Conservation (phyloP, 2,329 filamentous ascomycete species). For the Tolypocladium tundrense region DNA sequence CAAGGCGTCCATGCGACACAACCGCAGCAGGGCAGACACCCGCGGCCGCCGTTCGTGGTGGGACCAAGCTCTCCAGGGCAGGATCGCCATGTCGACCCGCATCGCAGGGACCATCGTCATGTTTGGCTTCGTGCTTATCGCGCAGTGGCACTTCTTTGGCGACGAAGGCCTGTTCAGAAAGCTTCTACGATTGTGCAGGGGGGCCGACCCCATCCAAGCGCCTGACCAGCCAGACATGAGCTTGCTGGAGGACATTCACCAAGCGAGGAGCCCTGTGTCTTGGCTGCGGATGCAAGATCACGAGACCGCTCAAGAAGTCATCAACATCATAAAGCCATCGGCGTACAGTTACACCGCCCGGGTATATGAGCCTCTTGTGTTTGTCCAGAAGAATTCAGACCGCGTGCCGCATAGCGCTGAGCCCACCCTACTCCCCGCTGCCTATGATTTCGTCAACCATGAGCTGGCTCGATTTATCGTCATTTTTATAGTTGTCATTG, state of each 20-base stretch:
- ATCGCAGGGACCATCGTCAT: constrained; percentile 67
- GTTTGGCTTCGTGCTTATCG: constrained; percentile 59
- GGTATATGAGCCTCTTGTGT: constrained; percentile 65
- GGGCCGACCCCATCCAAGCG: constrained; percentile 4
- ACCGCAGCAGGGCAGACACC: constrained; percentile 14
- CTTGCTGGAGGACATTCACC: constrained; percentile 53
- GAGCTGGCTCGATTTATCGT: constrained; percentile 50
- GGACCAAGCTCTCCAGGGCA: constrained; percentile 52
- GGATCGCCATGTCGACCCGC: constrained; percentile 57
- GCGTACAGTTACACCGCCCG: constrained; percentile 62
- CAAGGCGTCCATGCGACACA: constrained; percentile 37
- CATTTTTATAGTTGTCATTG: constrained; percentile 51
- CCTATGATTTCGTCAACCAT: constrained; percentile 57
- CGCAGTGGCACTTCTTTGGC: constrained; percentile 71
- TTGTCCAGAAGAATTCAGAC: constrained; percentile 60
- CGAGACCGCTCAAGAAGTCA: constrained; percentile 66
- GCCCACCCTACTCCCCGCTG: constrained; percentile 23
- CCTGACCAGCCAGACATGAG: constrained; percentile 24
- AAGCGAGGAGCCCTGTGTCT: constrained; percentile 63
- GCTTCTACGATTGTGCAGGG: constrained; percentile 13
- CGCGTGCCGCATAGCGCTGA: constrained; percentile 42
- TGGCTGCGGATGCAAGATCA: constrained; percentile 73
- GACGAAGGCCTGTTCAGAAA: constrained; percentile 33
- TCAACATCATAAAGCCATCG: constrained; percentile 62
- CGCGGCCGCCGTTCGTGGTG: constrained; percentile 34